A percentile compares a stretch with the other conserved stretches of the same genome.
Evolutionary conservation across 805 yeast species (phyloP).

Genomic region (Brettanomyces anomalus): DNA sequence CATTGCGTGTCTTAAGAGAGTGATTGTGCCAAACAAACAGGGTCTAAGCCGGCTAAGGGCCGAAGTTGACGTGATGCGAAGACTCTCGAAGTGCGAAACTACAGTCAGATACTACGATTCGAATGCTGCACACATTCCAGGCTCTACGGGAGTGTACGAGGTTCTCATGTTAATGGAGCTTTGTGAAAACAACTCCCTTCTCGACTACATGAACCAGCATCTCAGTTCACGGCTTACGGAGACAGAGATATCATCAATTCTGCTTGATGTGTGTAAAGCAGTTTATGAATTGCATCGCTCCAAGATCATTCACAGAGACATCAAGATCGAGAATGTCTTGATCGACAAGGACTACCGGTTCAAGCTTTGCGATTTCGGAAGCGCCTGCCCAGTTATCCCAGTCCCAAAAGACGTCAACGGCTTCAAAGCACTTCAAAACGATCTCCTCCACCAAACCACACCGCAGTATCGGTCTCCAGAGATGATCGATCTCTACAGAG

Average conservation of each 20-base stretch:
- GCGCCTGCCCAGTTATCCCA: conserved; percentile 60
- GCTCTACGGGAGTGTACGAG: conserved; percentile 51
- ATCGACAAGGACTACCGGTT: conserved; percentile 62
- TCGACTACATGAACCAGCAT: conserved; percentile 86
- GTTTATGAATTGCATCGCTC: conserved; percentile 77
- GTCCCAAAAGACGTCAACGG: conserved; percentile 73
- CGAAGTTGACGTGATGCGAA: conserved; percentile 96
- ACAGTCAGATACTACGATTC: conserved; percentile 91
- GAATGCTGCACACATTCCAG: conserved; percentile 70
- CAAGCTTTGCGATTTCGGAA: conserved; percentile 91
- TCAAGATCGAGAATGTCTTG: conserved; percentile 89
- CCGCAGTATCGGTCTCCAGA: conserved; percentile 96
- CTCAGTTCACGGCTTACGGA: conserved; percentile 71
- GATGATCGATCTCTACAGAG: conserved; percentile 83
- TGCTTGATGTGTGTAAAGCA: conserved; percentile 74
- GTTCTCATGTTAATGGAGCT: conserved; percentile 89
- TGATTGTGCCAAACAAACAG: conserved; percentile 87
- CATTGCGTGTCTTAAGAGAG: conserved; percentile 83
- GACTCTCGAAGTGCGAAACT: conserved; percentile 66
- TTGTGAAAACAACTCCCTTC: conserved; percentile 77
- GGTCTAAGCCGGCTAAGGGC: conserved; percentile 77
- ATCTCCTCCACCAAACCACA: conserved; percentile 83
- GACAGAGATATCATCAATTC: conserved; percentile 69
- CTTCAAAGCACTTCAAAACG: conserved; percentile 70
- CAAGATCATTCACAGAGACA: conserved; percentile 81